Evolutionary conservation across 2,329 filamentous ascomycete species (phyloP).

Genomic region (Monosporascus ibericus): DNA sequence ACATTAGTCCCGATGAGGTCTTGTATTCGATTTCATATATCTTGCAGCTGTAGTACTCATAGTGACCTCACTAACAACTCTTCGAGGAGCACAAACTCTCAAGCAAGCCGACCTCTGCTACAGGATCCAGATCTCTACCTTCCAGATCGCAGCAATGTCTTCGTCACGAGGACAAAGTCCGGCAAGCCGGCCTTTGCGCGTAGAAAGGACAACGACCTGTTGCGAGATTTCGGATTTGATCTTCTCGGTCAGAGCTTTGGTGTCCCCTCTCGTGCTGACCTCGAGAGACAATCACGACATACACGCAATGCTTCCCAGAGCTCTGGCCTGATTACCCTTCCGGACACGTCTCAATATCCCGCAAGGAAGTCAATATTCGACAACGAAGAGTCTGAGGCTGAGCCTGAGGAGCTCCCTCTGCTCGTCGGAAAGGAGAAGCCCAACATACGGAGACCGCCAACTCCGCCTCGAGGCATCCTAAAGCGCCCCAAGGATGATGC

Average conservation of each 20-base stretch:
- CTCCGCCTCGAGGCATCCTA: conserved; percentile 4
- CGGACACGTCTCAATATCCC: conserved; percentile 1
- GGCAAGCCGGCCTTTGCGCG: conserved; percentile 20
- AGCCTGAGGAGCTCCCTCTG: background rate
- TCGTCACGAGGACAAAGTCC: conserved; percentile 17
- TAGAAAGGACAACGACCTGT: conserved; percentile 15
- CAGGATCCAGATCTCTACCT: conserved; percentile 10
- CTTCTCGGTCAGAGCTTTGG: conserved; percentile 19
- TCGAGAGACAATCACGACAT: conserved; percentile 10
- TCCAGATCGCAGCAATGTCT: conserved; percentile 11
- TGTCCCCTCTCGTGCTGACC: conserved; percentile 17
- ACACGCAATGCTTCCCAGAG: conserved; percentile 10
- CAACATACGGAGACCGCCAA: conserved; percentile 4
- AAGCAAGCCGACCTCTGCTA: background rate
- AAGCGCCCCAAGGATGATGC: background rate
- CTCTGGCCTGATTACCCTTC: conserved; percentile 8
- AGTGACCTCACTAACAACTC: conserved; percentile 1
- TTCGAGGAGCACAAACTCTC: background rate
- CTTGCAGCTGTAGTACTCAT: background rate
- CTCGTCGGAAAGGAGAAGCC: conserved; percentile 1
- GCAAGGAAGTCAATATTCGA: background rate
- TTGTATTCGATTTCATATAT: too few species aligned
- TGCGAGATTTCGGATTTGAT: conserved; percentile 20
- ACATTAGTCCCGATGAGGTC: too few species aligned
- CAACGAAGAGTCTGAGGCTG: background rate